phyloP scores from a whole-genome alignment of 257 asterid species.

The Thymus quinquecostatus region DNA sequence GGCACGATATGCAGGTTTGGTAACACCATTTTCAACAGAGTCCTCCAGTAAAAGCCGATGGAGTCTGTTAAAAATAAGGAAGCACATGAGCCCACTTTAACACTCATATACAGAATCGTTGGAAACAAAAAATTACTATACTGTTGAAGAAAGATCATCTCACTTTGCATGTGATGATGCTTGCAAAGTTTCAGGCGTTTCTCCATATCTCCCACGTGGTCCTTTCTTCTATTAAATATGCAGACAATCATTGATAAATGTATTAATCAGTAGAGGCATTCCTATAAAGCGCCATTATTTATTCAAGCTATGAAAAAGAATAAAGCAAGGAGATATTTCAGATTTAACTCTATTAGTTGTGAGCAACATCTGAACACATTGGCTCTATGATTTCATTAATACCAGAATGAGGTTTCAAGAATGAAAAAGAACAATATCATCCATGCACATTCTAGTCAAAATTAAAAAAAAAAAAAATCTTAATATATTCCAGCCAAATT shows the following conservation, averaged over 20 bases:
- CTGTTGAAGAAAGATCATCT: constrained; percentile 38
- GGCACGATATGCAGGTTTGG: constrained; percentile 57
- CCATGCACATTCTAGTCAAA: too few relatives aligned
- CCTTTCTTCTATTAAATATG: constrained; percentile 67
- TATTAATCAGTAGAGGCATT: constrained; percentile 22
- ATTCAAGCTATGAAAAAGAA: constrained; percentile 8
- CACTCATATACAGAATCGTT: constrained; percentile 11
- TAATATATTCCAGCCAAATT: background rate
- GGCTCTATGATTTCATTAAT: constrained; percentile 18
- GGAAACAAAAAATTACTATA: background rate
- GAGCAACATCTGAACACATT: constrained; percentile 8
- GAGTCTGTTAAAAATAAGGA: constrained; percentile 60
- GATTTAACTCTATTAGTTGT: constrained; percentile 2
- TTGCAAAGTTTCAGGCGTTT: constrained; percentile 64
- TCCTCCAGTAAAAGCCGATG: constrained; percentile 88
- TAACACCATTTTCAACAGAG: constrained; percentile 59
- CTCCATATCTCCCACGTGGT: constrained; percentile 71
- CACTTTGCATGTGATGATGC: constrained; percentile 76
- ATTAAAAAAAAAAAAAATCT: background rate
- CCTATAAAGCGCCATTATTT: background rate
- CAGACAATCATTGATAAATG: constrained; percentile 18
- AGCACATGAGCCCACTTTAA: constrained; percentile 21
- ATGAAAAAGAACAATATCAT: too few relatives aligned
- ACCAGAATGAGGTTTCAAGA: background rate
- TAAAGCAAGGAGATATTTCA: background rate